Evolutionary conservation across 371 early-diverging fungal genomes (phyloP).

Genomic region (Syncephalastrum monosporum): DNA sequence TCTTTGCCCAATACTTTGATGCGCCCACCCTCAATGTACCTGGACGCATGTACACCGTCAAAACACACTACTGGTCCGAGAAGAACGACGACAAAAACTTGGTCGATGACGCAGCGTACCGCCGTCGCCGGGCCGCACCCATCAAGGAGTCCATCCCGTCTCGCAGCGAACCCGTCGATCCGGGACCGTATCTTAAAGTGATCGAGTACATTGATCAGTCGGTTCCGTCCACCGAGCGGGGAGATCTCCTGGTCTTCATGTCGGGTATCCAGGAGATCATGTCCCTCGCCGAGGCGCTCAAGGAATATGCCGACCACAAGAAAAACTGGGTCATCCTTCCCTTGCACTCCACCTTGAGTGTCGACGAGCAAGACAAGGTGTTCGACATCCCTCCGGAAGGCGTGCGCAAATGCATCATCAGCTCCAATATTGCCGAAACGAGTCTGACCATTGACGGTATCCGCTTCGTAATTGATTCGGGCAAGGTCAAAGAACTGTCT

Average conservation of each 20-base stretch:
- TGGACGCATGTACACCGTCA: constrained; percentile 53
- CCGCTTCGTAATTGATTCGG: constrained; percentile 75
- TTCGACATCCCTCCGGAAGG: constrained; percentile 52
- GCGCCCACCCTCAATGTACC: constrained; percentile 51
- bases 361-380: constrained; percentile 55
- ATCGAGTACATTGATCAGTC: constrained; percentile 64
- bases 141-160: constrained; percentile 49
- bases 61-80: constrained; percentile 46
- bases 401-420: constrained; percentile 57
- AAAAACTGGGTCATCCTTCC: constrained; percentile 60
- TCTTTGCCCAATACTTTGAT: constrained; percentile 64
- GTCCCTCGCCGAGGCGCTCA: constrained; percentile 45
- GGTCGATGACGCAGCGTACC: constrained; percentile 48
- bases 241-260: constrained; percentile 70
- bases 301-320: constrained; percentile 31
- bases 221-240: constrained; percentile 58
- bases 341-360: constrained; percentile 52
- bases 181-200: constrained; percentile 60
- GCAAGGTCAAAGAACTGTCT: constrained; percentile 71
- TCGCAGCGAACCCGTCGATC: constrained; percentile 39
- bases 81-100: constrained; percentile 50
- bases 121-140: constrained; percentile 37
- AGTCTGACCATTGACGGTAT: constrained; percentile 78
- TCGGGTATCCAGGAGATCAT: constrained; percentile 72
- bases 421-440: constrained; percentile 71